Conservation (phyloP, 495 filamentous ascomycete species). For the Recurvomyces mirabilis region DNA sequence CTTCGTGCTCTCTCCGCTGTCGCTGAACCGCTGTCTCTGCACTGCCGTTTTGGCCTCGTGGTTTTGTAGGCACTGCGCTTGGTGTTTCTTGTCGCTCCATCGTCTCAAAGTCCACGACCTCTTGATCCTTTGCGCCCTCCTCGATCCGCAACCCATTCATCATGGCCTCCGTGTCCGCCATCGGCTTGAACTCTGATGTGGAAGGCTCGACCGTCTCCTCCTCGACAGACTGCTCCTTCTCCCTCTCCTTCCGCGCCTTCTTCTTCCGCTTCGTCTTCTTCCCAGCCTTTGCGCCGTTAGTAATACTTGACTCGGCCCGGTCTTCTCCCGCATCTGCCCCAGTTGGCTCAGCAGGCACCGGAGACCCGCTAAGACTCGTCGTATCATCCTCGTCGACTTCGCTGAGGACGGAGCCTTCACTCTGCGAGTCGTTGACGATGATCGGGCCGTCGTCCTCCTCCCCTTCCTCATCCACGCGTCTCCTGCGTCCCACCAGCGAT, state of each 20-base stretch:
- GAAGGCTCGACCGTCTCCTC: slow-evolving; percentile 2
- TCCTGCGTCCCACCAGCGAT: slow-evolving; percentile 18
- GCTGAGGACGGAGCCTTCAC: slow-evolving; percentile 23
- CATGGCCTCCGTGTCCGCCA: slow-evolving; percentile 78
- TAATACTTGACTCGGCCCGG: neutral
- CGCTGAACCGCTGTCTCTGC: slow-evolving; percentile 49
- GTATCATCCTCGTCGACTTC: slow-evolving; percentile 23
- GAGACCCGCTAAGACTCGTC: slow-evolving; percentile 68
- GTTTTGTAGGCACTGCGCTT: slow-evolving; percentile 2
- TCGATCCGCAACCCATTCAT: slow-evolving; percentile 63
- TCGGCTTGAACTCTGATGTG: slow-evolving; percentile 23
- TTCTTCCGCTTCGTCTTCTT: neutral
- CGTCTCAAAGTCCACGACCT: slow-evolving; percentile 59
- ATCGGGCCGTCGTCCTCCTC: slow-evolving; percentile 25
- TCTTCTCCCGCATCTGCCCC: slow-evolving; percentile 23
- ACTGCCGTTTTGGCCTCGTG: slow-evolving; percentile 11
- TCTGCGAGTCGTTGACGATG: slow-evolving; percentile 21
- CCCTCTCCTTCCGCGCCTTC: slow-evolving; percentile 22
- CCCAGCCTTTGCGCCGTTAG: slow-evolving; percentile 7
- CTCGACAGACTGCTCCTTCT: slow-evolving; percentile 1
- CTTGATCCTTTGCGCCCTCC: slow-evolving; percentile 37
- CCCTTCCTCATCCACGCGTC: slow-evolving; percentile 22
- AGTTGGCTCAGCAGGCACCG: slow-evolving; percentile 37
- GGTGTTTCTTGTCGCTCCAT: slow-evolving; percentile 26
- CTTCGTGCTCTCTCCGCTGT: slow-evolving; percentile 77